Evolutionary conservation across 2,329 filamentous ascomycete genomes (phyloP), one percentile per base, ranked within the genome.

Genomic region (Fusarium coicis): DNA sequence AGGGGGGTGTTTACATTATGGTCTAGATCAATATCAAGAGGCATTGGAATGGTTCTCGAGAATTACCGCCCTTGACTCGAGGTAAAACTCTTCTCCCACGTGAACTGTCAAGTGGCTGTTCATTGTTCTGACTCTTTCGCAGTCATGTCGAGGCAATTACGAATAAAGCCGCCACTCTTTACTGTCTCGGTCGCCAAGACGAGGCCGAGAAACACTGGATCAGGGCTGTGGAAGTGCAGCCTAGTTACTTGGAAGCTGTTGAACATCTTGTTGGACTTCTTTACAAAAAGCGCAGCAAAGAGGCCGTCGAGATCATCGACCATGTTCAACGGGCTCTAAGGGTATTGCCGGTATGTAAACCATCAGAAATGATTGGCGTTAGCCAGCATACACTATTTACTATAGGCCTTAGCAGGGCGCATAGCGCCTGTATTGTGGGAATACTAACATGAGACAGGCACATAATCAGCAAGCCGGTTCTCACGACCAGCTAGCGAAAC

Each of bases 121-220:
- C 71, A 74, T 74, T 68, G 59, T 63, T 80, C 76, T 80, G 74
- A 81, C 76, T 68, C 72, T 75, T 77, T 80, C 72, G 68, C 76
- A 94, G 92, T 76, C 94, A 98, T 80, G 93, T 98, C 54, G 96
- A 99, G 84, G 95, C 96, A 28, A 92, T 96, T 47, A 97, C 96
- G 28, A 98, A 98, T 80, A 89, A 97, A 68, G 96, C 96, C 28
- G 96, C 96, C 28, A 95, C 96, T 2, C 85, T 97, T 30, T 91
- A 97, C 74, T 95, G 95, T 64, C 87, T 98, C 15, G 91, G 94
- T 68, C 91, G 93, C 66, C 92, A 92, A 66, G 88, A 92, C 53
- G 96, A 98, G 78, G 96, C 96, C 11, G 92, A 97, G 79, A 88
- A 91, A 65, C 89, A 95, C 78, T 99, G 96, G 96, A 86, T 92